Evolutionary conservation across 2,329 filamentous ascomycete species (phyloP).

Genomic region (Claviceps pusilla): DNA sequence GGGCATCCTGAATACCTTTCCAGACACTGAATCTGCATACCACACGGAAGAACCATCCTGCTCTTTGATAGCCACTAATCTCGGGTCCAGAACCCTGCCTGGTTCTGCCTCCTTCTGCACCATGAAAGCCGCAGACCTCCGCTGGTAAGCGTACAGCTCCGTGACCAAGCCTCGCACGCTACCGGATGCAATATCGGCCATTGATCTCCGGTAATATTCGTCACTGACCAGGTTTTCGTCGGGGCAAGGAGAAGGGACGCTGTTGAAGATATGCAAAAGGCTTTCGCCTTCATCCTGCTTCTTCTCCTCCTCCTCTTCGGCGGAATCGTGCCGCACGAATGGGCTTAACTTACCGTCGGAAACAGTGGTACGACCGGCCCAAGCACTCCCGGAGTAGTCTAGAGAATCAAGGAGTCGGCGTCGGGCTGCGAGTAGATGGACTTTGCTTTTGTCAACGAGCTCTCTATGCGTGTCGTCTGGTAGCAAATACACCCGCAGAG

Average conservation of each 20-base stretch:
- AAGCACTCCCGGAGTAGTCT: slow-evolving; percentile 39
- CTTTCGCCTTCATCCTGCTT: slow-evolving; percentile 21
- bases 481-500: slow-evolving; percentile 44
- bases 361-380: slow-evolving; percentile 29
- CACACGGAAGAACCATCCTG: slow-evolving; percentile 43
- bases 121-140: slow-evolving; percentile 68
- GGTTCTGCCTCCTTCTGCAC: slow-evolving; percentile 61
- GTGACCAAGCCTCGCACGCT: slow-evolving; percentile 45
- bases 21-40: slow-evolving; percentile 55
- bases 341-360: not conserved
- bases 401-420: slow-evolving; percentile 34
- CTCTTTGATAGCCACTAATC: slow-evolving; percentile 45
- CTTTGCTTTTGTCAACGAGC: slow-evolving; percentile 33
- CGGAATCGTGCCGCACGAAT: slow-evolving; percentile 12
- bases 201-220: slow-evolving; percentile 34
- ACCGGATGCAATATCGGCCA: slow-evolving; percentile 40
- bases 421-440: slow-evolving; percentile 29
- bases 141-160: slow-evolving; percentile 61
- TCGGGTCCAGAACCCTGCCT: slow-evolving; percentile 53
- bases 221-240: slow-evolving; percentile 32
- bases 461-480: slow-evolving; percentile 48
- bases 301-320: slow-evolving; percentile 17
- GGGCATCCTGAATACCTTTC: slow-evolving; percentile 48
- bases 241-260: slow-evolving; percentile 52
- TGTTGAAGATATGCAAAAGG: slow-evolving; percentile 59